These are phyloP conservation scores for Saposhnikovia divaricata DNA, from an alignment of 129 eudicot genomes.

Conservation along the genomic window DNA sequence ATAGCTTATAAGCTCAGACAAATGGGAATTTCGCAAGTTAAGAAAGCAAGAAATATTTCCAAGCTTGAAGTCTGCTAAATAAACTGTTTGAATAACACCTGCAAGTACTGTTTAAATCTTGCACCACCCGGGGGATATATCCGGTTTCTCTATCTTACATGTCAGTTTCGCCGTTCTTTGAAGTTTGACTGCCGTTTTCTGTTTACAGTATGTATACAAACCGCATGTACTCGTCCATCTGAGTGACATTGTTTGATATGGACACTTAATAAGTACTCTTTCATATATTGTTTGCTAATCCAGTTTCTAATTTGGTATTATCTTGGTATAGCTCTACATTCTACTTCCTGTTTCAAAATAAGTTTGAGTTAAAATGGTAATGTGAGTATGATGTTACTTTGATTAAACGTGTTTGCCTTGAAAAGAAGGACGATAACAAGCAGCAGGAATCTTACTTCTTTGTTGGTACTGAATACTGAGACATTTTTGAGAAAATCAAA, in stretches of 20 bases:
- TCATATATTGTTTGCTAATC: background rate
- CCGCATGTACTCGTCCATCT: background rate
- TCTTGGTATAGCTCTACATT: background rate
- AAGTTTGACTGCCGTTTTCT: background rate
- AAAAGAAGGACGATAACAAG: no score
- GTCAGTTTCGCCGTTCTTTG: background rate
- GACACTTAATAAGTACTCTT: no score
- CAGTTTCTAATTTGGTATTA: background rate
- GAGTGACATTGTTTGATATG: background rate
- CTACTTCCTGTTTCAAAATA: background rate
- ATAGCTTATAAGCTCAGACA: background rate
- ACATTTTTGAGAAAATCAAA: no score
- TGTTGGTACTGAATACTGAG: no score
- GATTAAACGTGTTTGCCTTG: no score
- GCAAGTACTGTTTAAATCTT: background rate
- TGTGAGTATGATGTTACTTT: no score
- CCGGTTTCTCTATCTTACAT: background rate
- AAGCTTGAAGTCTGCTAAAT: background rate
- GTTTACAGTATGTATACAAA: background rate
- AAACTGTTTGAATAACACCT: background rate
- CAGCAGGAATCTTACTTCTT: no score
- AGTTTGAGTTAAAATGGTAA: no score
- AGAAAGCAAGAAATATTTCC: background rate
- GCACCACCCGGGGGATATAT: background rate
- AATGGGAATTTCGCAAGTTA: background rate